A percentile compares a stretch with the other conserved stretches of the same genome.
phyloP scores from a whole-genome alignment of 805 yeast species.

The Cyberlindnera nakhonratchasimensis region DNA sequence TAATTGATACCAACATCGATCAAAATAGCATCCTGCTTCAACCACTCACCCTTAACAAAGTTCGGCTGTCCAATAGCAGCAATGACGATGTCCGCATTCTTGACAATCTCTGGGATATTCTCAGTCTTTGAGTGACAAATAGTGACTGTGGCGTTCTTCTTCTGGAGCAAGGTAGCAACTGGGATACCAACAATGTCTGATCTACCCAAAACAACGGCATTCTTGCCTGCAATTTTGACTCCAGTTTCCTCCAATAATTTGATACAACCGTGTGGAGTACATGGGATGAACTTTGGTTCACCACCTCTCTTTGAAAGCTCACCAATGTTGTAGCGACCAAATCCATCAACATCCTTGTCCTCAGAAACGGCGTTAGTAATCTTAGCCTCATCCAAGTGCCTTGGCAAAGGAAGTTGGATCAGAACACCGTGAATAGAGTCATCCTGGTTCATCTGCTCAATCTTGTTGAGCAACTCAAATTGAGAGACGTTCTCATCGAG shows the following conservation, averaged over 20 bases:
- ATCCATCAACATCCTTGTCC: conserved; percentile 80
- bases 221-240: conserved; percentile 55
- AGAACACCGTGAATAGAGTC: conserved; percentile 64
- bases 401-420: conserved; percentile 75
- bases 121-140: conserved; percentile 66
- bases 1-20: conserved; percentile 85
- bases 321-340: conserved; percentile 74
- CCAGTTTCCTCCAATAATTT: conserved; percentile 56
- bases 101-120: conserved; percentile 47
- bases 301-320: conserved; percentile 75
- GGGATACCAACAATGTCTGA: conserved; percentile 87
- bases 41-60: conserved; percentile 73
- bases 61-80: conserved; percentile 73
- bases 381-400: conserved; percentile 61
- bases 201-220: conserved; percentile 83
- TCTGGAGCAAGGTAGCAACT: conserved; percentile 64
- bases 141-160: conserved; percentile 74
- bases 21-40: conserved; percentile 62
- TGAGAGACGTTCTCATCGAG: conserved; percentile 57
- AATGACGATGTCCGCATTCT: conserved; percentile 70
- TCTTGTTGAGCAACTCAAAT: conserved; percentile 49
- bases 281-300: conserved; percentile 66
- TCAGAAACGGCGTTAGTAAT: conserved; percentile 65
- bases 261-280: conserved; percentile 82
- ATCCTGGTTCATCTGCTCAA: conserved; percentile 56